These are phyloP conservation scores for Daedaleopsis sinensis DNA, from an alignment of 768 basidiomycete species.

Conservation along the genomic window DNA sequence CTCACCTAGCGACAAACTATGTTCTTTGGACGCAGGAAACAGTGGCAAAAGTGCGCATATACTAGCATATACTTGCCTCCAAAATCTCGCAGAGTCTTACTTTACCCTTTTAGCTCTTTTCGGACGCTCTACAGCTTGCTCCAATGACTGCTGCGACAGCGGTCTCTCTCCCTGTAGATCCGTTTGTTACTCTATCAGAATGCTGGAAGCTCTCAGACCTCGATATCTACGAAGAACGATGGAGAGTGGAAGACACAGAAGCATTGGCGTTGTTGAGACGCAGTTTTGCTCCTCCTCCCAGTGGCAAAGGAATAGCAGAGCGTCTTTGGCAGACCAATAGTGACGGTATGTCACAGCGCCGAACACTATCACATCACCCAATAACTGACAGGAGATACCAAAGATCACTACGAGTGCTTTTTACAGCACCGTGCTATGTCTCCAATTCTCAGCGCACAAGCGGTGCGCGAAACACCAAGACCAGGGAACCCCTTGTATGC, in stretches of 20 bases:
- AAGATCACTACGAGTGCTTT: conserved; percentile 5
- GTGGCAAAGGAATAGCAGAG: conserved; percentile 17
- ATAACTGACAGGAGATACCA: background rate
- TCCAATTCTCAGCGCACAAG: conserved; percentile 48
- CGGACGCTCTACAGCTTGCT: conserved; percentile 43
- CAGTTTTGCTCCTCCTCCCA: conserved; percentile 20
- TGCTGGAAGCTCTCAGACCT: conserved; percentile 38
- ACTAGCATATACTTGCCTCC: background rate
- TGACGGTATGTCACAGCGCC: conserved; percentile 16
- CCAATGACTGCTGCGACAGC: conserved; percentile 54
- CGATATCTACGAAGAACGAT: conserved; percentile 48
- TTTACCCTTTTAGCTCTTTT: conserved; percentile 40
- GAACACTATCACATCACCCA: background rate
- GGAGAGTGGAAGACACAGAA: conserved; percentile 31
- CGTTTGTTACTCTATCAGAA: conserved; percentile 47
- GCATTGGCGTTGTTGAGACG: conserved; percentile 13
- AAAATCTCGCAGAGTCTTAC: background rate
- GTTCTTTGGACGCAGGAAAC: conserved; percentile 53
- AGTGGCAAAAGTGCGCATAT: conserved; percentile 44
- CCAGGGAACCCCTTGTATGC: conserved; percentile 30
- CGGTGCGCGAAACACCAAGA: conserved; percentile 50
- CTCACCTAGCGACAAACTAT: conserved; percentile 59
- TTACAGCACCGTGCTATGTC: conserved; percentile 38
- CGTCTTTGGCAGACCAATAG: conserved; percentile 37
- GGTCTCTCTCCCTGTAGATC: conserved; percentile 56